Evolutionary conservation across 495 filamentous ascomycete species (phyloP), one percentile per base, ranked within the genome.

Genomic region (Penicilliopsis zonata): DNA sequence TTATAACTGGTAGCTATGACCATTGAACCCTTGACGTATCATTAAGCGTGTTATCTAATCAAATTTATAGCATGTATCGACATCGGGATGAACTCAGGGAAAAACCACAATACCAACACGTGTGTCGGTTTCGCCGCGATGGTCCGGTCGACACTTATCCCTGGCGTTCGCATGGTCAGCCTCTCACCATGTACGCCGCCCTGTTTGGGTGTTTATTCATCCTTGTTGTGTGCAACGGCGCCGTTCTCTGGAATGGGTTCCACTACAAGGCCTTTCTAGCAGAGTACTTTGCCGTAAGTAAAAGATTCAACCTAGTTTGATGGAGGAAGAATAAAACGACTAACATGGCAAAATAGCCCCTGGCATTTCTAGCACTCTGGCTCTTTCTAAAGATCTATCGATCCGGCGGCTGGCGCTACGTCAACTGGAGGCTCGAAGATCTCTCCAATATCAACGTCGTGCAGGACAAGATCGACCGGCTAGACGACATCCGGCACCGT

Each of bases 131-230:
- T 28, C 42, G 13, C 22, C 31, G 33, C 30, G 31, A 38, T 35
- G 45, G 38, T 16, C 37, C 41, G 9, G 39, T 46, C 18, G 38
- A 55, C 24, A 39, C 53, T 34, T 67, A 67, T 26, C 61, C 63
- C 0, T 67, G 58, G 30, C 49, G 51, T 28, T 52, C 51, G 29
- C 54, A 65, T 24, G 56, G 52, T 1, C 63, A 67, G 32, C 61
- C 63, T 0, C 9, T 61, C 2, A 41, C 52, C 1, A 52, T 52
- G n/a, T 61, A 61, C 25, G 6, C 53, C 0, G 54, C 59, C 0
- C 28, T 67, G 1, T 16, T 28, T 1, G 59, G 53, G 6, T 67
- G 63, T 20, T 7, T 62, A 4, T 50, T 59, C 16, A 30, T 65
- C 9, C 37, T 67, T 0, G 5, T 59, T 3, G 41, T 65, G 1